Base-by-base conservation (phyloP, 108 stramenopile genomes). In the Fistulifera solaris region DNA sequence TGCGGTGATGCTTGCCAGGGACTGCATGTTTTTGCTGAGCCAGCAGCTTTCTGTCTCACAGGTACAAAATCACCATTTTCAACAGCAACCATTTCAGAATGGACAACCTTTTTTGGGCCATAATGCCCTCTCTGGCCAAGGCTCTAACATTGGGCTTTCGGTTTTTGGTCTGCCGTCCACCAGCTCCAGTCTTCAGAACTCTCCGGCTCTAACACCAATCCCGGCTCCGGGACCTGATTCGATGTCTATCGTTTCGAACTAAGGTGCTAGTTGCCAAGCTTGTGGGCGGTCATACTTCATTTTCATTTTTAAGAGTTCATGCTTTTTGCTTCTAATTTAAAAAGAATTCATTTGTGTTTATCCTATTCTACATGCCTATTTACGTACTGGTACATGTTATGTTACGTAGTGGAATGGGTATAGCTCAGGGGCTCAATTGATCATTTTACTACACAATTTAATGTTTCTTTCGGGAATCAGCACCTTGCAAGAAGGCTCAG, bases 1-100 rank as follows among this genome's bases (percentile, higher is more conserved):
- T 58, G 89, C 85, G 10, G 52, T 91, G 16, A 85, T 91, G 83
- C 56, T 91, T 38, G 89, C 89, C 14, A 56, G 89, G 11, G 89
- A 91, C 60, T 91, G 75, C 68, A 81, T 91, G 77, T 87, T 87
- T 59, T 52, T 91, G 44, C 72, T 61, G 39, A 81, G 80, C 54
- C 63, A 65, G 28, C 70, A 76, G 26, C 48, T 40, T 8, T 35
- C 31, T 35, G 31, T 35, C 31, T 35, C 31, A 35, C 31, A 35
- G 31, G 42, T 62, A 44, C 62, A 61, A 51, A 13, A 52, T 19
- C n/a, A 52, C 17, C 56, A 63, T 19, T 35, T 35, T 35, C 31
- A 35, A 35, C 31, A 35, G 31, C 67, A 41, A n/a, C 42, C 22
- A 17, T 74, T 68, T 68, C 68, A 68, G 61, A 61, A 49, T 62